These are phyloP conservation scores for Pelagophyceae sp. DNA, from an alignment of 352 stramenopile species.

Conservation along the genomic window DNA sequence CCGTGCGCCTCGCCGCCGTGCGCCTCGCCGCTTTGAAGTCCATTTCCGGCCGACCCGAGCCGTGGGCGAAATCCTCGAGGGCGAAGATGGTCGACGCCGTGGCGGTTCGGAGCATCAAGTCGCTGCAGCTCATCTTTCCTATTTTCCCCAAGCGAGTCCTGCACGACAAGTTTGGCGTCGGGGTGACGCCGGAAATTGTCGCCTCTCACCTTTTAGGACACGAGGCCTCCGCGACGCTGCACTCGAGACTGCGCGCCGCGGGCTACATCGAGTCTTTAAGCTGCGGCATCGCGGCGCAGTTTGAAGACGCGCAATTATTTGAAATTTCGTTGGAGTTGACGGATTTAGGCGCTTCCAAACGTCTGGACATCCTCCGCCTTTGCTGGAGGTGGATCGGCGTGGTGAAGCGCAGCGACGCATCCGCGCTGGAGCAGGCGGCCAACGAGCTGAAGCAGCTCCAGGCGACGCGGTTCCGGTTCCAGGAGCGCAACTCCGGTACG, in stretches of 20 bases:
- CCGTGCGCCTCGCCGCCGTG: too few relatives aligned
- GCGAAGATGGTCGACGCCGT: constrained; percentile 40
- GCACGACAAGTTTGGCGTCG: constrained; percentile 42
- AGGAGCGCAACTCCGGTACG: not conserved
- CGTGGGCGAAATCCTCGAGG: constrained; percentile 19
- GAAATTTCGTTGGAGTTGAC: constrained; percentile 47
- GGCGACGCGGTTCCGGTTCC: not conserved
- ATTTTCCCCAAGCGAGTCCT: constrained; percentile 34
- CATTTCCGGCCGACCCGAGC: too few relatives aligned
- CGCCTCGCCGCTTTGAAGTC: too few relatives aligned
- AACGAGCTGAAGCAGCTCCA: not conserved
- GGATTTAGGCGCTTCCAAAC: constrained; percentile 44
- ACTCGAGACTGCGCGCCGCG: constrained; percentile 48
- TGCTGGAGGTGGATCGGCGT: constrained; percentile 50
- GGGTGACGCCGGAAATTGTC: constrained; percentile 45
- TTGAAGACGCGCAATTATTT: constrained; percentile 47
- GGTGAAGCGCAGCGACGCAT: not conserved
- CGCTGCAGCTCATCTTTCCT: constrained; percentile 51
- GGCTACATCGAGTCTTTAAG: constrained; percentile 46
- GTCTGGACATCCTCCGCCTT: constrained; percentile 48
- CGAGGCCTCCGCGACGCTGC: constrained; percentile 49
- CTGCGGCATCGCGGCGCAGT: constrained; percentile 35
- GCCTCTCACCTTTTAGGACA: constrained; percentile 56
- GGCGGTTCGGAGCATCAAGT: constrained; percentile 45
- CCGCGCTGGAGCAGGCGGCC: not conserved